Percentiles rank a stretch among this genome's conserved stretches.
These are phyloP conservation scores for Conoideocrella luteorostrata DNA, from an alignment of 2,329 filamentous ascomycete species.

Conservation along the genomic window DNA sequence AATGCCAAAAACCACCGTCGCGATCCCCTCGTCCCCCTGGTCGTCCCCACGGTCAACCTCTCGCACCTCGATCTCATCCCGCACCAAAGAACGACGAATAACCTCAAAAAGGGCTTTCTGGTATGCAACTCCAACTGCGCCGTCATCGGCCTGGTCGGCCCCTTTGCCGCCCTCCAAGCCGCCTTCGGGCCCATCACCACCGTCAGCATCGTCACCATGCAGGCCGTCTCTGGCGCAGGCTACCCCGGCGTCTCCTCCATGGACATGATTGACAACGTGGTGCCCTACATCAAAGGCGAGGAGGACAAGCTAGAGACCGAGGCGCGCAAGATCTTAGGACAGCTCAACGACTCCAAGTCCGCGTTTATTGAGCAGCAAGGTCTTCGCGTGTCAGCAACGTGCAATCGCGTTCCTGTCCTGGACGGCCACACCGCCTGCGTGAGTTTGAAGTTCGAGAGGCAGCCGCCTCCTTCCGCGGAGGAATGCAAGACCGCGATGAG, in stretches of 20 bases:
- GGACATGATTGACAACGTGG: slow-evolving; percentile 94
- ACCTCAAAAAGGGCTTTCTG: slow-evolving; percentile 77
- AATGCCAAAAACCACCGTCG: slow-evolving; percentile 97
- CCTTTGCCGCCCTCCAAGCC: slow-evolving; percentile 82
- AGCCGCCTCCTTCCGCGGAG: slow-evolving; percentile 66
- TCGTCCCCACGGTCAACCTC: slow-evolving; percentile 93
- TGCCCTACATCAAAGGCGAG: slow-evolving; percentile 88
- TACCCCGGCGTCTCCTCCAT: slow-evolving; percentile 87
- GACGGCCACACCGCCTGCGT: slow-evolving; percentile 97
- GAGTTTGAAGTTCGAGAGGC: slow-evolving; percentile 71
- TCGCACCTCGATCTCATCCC: slow-evolving; percentile 80
- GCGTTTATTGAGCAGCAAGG: slow-evolving; percentile 69
- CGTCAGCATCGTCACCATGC: slow-evolving; percentile 81
- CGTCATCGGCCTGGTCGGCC: slow-evolving; percentile 92
- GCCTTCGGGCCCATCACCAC: slow-evolving; percentile 76
- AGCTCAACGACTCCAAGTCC: slow-evolving; percentile 62
- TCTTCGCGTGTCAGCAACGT: slow-evolving; percentile 76
- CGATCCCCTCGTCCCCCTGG: slow-evolving; percentile 82
- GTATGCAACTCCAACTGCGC: slow-evolving; percentile 99
- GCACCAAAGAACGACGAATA: slow-evolving; percentile 71
- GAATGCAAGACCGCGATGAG: slow-evolving; percentile 74
- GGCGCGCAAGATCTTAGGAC: slow-evolving; percentile 87
- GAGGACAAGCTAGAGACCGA: slow-evolving; percentile 96
- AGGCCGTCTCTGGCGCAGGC: slow-evolving; percentile 88
- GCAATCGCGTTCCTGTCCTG: slow-evolving; percentile 89